Evolutionary conservation across 768 basidiomycete species (phyloP).

Genomic region (Russula ochroleuca): DNA sequence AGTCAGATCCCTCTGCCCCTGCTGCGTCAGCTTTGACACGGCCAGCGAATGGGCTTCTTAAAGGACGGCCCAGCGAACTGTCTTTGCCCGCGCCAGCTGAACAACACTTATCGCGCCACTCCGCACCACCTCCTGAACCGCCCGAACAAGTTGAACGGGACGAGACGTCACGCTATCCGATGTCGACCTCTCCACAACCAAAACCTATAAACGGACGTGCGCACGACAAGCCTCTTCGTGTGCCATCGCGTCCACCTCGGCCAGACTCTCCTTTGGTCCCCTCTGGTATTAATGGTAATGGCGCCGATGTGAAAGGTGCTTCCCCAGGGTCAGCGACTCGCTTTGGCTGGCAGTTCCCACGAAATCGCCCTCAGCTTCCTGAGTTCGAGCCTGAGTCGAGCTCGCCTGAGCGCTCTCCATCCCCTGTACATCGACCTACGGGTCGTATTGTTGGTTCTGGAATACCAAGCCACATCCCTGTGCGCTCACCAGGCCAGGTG

Average conservation of each 20-base stretch:
- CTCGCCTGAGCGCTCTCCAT: constrained; percentile 29
- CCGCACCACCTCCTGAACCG: neutral
- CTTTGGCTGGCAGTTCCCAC: constrained; percentile 43
- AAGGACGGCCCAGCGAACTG: neutral
- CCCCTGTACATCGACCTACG: constrained; percentile 29
- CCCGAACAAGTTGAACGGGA: neutral
- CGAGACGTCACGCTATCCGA: constrained; percentile 1
- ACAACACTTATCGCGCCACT: neutral
- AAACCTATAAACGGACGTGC: constrained; percentile 1
- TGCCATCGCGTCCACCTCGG: neutral
- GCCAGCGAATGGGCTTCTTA: neutral
- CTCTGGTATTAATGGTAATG: constrained; percentile 11
- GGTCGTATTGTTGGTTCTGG: constrained; percentile 31
- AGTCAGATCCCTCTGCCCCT: constrained; percentile 11
- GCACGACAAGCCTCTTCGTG: constrained; percentile 6
- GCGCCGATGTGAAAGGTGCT: constrained; percentile 9
- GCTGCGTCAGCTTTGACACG: neutral
- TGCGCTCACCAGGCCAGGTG: constrained; percentile 39
- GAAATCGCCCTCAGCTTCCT: constrained; percentile 35
- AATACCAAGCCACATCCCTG: constrained; percentile 43
- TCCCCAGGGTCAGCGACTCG: constrained; percentile 27
- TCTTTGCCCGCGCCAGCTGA: neutral
- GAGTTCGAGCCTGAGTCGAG: constrained; percentile 40
- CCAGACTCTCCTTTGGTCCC: constrained; percentile 18
- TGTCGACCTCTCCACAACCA: constrained; percentile 3